Evolutionary conservation across 176 grass and related monocot species (phyloP).

Genomic region (Chloris gayana): DNA sequence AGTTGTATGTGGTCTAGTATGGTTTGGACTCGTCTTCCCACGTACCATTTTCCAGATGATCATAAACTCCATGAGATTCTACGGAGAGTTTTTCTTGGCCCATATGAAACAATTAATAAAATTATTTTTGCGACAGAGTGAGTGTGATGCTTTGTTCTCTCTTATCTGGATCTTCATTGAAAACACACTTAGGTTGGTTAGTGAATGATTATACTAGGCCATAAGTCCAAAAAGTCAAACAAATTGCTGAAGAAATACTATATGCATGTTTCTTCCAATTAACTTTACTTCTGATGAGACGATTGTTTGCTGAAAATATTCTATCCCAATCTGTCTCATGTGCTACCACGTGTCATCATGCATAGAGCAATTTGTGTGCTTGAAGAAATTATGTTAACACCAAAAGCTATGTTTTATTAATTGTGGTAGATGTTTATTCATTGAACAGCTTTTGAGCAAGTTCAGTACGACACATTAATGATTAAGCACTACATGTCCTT

Average conservation of each 20-base stretch:
- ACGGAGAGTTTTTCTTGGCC: background rate
- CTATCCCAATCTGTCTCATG: background rate
- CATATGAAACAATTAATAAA: slow-evolving; percentile 4
- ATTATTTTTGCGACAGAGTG: background rate
- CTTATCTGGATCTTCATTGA: slow-evolving; percentile 10
- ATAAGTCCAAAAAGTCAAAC: slow-evolving; percentile 24
- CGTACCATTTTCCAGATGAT: slow-evolving; percentile 26
- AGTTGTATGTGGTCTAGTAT: slow-evolving; percentile 36
- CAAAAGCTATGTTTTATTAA: background rate
- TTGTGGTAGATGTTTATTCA: background rate
- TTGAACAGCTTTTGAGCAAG: background rate
- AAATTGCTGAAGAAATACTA: background rate
- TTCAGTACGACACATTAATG: background rate
- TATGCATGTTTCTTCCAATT: background rate
- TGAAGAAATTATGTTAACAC: background rate
- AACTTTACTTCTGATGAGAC: background rate
- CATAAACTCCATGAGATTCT: slow-evolving; percentile 1
- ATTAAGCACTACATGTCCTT: background rate
- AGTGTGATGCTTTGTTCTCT: slow-evolving; percentile 41
- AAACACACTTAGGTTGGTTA: slow-evolving; percentile 8
- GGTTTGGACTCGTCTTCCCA: slow-evolving; percentile 17
- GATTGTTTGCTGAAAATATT: slow-evolving; percentile 1
- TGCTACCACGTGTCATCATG: background rate
- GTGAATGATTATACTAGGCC: slow-evolving; percentile 9
- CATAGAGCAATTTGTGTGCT: background rate